phyloP scores from a whole-genome alignment of 441 rosid genomes.

The Erysimum pusillum region DNA sequence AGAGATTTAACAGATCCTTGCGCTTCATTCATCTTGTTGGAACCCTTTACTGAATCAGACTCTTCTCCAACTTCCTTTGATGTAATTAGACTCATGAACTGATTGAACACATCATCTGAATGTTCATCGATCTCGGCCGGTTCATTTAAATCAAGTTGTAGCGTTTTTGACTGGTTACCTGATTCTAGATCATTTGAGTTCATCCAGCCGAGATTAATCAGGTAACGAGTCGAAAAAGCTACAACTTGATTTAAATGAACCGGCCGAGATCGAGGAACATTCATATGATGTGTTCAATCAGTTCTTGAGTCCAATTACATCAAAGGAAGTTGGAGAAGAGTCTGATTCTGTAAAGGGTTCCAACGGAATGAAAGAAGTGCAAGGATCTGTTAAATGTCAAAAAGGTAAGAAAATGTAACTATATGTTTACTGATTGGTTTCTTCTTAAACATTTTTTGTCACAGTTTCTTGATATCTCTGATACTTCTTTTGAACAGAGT shows the following conservation, averaged over 20 bases:
- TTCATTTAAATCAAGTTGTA: slow-evolving; percentile 58
- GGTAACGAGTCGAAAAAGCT: too few relatives aligned
- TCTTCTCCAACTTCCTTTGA: slow-evolving; percentile 10
- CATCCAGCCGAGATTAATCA: too few relatives aligned
- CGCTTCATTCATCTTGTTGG: slow-evolving; percentile 37
- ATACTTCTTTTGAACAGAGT: slow-evolving; percentile 47
- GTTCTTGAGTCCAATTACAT: slow-evolving; percentile 41
- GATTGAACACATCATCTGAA: slow-evolving; percentile 35
- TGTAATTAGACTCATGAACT: slow-evolving; percentile 41
- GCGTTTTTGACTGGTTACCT: too few relatives aligned
- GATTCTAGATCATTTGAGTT: too few relatives aligned
- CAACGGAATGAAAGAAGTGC: slow-evolving; percentile 38
- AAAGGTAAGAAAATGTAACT: slow-evolving; percentile 48
- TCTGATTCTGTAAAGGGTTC: slow-evolving; percentile 38
- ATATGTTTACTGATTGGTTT: background rate
- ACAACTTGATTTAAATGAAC: slow-evolving; percentile 59
- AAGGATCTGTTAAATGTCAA: slow-evolving; percentile 42
- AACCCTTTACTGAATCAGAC: slow-evolving; percentile 38
- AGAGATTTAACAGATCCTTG: slow-evolving; percentile 42
- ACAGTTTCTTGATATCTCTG: slow-evolving; percentile 15
- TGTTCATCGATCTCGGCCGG: slow-evolving; percentile 51
- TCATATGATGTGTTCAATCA: slow-evolving; percentile 35
- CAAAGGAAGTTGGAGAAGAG: slow-evolving; percentile 8
- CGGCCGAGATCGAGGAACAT: slow-evolving; percentile 47
- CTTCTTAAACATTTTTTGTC: slow-evolving; percentile 13